Evolutionary conservation across 2,329 filamentous ascomycete genomes (phyloP).

Genomic region (Botrytis porri): DNA sequence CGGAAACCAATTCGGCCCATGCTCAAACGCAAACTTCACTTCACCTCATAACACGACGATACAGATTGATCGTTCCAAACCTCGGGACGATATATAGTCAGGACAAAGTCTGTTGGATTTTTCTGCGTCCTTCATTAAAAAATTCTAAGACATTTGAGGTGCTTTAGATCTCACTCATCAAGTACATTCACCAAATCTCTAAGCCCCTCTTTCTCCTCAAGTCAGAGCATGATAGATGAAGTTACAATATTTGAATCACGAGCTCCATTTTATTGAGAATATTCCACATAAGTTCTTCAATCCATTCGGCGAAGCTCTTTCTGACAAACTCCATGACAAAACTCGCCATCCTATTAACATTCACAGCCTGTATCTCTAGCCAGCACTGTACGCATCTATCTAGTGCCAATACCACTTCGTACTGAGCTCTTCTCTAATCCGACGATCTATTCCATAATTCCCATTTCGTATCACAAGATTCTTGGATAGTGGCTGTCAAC

Average conservation of each 20-base stretch:
- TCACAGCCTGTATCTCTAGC: background rate
- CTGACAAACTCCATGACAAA: rapidly evolving
- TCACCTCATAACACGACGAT: background rate
- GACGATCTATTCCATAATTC: background rate
- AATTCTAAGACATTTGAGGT: background rate
- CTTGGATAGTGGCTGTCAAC: rapidly evolving
- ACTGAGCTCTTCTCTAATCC: rapidly evolving
- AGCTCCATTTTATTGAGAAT: background rate
- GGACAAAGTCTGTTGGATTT: rapidly evolving
- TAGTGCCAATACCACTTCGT: background rate
- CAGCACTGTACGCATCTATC: background rate
- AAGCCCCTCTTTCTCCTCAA: background rate
- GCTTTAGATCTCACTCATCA: too few species aligned
- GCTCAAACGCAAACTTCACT: background rate
- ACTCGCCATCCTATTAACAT: background rate
- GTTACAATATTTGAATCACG: background rate
- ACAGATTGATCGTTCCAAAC: background rate
- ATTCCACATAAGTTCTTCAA: rapidly evolving
- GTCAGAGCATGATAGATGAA: too few species aligned
- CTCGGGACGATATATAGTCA: background rate
- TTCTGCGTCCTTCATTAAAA: background rate
- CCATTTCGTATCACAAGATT: background rate
- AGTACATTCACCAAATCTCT: background rate
- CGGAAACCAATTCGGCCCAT: background rate
- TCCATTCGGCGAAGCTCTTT: background rate